These are phyloP conservation scores for Salix suchowensis DNA, from an alignment of 345 rosid genomes.

Conservation along the genomic window DNA sequence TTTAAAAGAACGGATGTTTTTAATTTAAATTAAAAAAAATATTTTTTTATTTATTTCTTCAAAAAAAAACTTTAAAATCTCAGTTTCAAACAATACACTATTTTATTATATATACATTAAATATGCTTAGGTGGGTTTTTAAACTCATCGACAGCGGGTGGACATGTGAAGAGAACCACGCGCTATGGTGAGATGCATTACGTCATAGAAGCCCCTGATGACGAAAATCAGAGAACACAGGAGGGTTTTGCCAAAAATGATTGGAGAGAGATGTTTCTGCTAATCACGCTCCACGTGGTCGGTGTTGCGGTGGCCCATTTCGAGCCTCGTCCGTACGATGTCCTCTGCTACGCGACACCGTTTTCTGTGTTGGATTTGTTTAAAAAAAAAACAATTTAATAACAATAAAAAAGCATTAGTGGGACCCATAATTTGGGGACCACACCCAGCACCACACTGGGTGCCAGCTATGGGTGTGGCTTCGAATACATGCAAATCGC, in stretches of 20 bases:
- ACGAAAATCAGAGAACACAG: not conserved
- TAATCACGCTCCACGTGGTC: not conserved
- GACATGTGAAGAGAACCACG: not conserved
- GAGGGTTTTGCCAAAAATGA: not conserved
- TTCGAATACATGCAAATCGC: not conserved
- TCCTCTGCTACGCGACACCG: not conserved
- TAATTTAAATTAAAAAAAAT: too few relatives aligned
- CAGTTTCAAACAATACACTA: too few relatives aligned
- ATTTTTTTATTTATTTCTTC: too few relatives aligned
- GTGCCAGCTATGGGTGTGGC: not conserved
- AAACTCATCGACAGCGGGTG: too few relatives aligned
- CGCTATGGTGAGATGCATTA: not conserved
- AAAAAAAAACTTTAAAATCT: too few relatives aligned
- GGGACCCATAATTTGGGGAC: not conserved
- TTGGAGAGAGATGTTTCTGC: not conserved
- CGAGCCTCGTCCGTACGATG: slow-evolving; percentile 16
- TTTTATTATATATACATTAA: too few relatives aligned
- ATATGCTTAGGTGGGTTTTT: too few relatives aligned
- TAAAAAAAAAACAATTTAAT: too few relatives aligned
- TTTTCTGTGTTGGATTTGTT: not conserved
- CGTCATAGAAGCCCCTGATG: not conserved
- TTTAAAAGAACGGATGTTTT: too few relatives aligned
- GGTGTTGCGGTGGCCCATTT: slow-evolving; percentile 4
- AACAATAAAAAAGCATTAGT: not conserved
- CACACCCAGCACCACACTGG: not conserved